phyloP scores from a whole-genome alignment of 177 flowering plant species.

The Tripterygium wilfordii region DNA sequence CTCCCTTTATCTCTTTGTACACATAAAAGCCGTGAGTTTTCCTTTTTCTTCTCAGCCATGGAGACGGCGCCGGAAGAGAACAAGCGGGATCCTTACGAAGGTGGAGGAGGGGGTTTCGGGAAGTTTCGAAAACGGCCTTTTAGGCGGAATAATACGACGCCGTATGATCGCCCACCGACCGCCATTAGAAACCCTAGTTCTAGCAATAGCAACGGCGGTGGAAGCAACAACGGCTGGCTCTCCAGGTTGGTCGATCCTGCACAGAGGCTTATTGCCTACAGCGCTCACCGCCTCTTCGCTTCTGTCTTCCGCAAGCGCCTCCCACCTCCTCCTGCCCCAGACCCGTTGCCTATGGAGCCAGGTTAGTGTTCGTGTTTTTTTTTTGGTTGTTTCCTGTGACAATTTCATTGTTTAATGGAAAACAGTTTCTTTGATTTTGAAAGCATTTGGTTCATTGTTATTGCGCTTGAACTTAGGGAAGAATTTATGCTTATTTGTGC shows the following conservation, averaged over 20 bases:
- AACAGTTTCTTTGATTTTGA: too few species aligned
- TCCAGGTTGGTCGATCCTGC: constrained; percentile 80
- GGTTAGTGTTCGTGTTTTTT: too few species aligned
- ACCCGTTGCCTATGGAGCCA: constrained; percentile 5
- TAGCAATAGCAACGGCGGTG: constrained; percentile 7
- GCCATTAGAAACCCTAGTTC: constrained; percentile 26
- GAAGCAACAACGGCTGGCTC: constrained; percentile 40
- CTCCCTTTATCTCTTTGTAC: neutral
- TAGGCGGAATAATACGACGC: constrained; percentile 39
- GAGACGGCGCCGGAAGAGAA: constrained; percentile 31
- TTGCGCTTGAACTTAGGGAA: too few species aligned
- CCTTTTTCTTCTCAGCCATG: constrained; percentile 23
- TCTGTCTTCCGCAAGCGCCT: constrained; percentile 44
- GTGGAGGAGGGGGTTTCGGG: constrained; percentile 40
- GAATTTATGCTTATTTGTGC: too few species aligned
- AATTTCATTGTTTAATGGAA: too few species aligned
- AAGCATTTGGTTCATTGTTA: too few species aligned
- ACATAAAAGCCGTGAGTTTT: constrained; percentile 14
- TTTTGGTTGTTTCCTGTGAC: too few species aligned
- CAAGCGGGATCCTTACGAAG: constrained; percentile 22
- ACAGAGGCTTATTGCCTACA: constrained; percentile 43
- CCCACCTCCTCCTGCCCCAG: constrained; percentile 23
- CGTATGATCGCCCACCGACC: constrained; percentile 58
- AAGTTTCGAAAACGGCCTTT: constrained; percentile 43
- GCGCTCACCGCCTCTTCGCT: constrained; percentile 50